Percentiles rank a stretch among this genome's conserved stretches.
phyloP scores from a whole-genome alignment of 1,284 basidiomycete genomes.

The Rhizoctonia solani region DNA sequence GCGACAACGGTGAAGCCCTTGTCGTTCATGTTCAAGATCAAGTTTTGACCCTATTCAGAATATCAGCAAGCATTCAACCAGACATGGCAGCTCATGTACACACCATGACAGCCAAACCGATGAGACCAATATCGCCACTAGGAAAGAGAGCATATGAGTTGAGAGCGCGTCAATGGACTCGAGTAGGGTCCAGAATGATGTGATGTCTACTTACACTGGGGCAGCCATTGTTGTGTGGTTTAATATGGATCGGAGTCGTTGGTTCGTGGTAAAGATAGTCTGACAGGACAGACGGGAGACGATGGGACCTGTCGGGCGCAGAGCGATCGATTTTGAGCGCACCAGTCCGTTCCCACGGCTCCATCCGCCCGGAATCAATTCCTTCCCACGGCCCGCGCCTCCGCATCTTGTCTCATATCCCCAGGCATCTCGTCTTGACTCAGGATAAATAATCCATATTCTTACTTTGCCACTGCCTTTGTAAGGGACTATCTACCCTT shows the following conservation, averaged over 20 bases:
- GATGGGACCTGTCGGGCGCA: neutral
- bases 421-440: slow-evolving; percentile 9
- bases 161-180: too few relatives aligned
- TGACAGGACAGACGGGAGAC: slow-evolving; percentile 28
- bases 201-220: slow-evolving; percentile 23
- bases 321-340: slow-evolving; percentile 25
- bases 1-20: slow-evolving; percentile 98
- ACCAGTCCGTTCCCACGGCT: slow-evolving; percentile 1
- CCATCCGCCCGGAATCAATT: slow-evolving; percentile 24
- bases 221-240: slow-evolving; percentile 24
- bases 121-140: slow-evolving; percentile 90
- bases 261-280: neutral
- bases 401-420: slow-evolving; percentile 17
- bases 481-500: neutral
- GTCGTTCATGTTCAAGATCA: slow-evolving; percentile 98
- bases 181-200: too few relatives aligned
- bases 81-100: slow-evolving; percentile 41
- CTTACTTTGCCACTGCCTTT: slow-evolving; percentile 2
- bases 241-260: slow-evolving; percentile 20
- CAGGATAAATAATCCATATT: neutral
- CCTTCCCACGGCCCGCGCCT: slow-evolving; percentile 6
- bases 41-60: slow-evolving; percentile 79
- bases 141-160: neutral
- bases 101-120: slow-evolving; percentile 97
- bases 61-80: slow-evolving; percentile 36